A percentile compares a stretch with the other conserved stretches of the same genome.
Evolutionary conservation across 768 basidiomycete genomes (phyloP).

Genomic region (Suillus subluteus): DNA sequence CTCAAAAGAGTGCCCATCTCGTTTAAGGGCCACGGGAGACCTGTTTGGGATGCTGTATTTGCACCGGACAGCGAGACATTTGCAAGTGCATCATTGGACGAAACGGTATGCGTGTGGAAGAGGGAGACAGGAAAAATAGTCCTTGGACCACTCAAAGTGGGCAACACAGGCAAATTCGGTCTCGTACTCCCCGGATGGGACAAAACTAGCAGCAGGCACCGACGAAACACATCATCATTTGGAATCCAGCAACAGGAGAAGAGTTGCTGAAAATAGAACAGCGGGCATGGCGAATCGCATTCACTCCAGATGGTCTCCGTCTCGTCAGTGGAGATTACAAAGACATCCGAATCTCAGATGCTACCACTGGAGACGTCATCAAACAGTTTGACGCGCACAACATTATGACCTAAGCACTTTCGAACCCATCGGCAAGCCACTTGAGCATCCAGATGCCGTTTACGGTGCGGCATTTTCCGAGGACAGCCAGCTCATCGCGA

Average conservation of each 20-base stretch:
- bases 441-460: no score
- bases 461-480: no score
- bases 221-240: neutral
- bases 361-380: no score
- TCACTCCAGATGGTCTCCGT: no score
- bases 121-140: neutral
- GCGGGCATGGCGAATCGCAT: neutral
- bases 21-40: neutral
- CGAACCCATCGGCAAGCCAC: no score
- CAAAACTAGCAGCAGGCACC: neutral
- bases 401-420: no score
- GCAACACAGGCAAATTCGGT: neutral
- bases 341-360: no score
- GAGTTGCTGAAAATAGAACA: neutral
- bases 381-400: neutral
- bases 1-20: neutral
- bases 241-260: neutral
- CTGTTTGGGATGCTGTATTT: neutral
- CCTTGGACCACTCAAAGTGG: neutral
- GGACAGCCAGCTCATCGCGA: no score
- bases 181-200: neutral
- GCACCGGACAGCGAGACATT: neutral
- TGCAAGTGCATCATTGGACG: neutral
- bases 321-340: no score
- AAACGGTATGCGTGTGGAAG: neutral